Evolutionary conservation across 768 basidiomycete species (phyloP), one percentile per base, ranked within the genome.

Genomic region (Butyriboletus loyo): DNA sequence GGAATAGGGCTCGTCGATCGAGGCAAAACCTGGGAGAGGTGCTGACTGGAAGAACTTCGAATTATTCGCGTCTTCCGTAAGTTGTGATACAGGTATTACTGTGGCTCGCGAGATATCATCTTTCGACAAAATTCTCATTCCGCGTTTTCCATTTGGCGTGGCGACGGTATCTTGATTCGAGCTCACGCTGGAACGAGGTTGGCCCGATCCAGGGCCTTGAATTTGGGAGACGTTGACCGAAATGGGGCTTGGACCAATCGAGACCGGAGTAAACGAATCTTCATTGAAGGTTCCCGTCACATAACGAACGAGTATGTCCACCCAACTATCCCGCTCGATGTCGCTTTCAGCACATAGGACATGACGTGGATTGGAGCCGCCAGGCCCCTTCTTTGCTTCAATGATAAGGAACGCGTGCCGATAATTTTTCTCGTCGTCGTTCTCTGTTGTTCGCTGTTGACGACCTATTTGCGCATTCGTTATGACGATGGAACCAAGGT

Each of bases 341-440:
- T 99, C 97, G 65, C 92, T 97, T 72, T 97, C 93, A 0, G 97
- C 97, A 64, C 97, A 98, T 5, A 99, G 76, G 36, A 99, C 95
- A 66, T 98, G 96, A 17, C 92, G 83, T 28, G 87, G 77, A 62
- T 82, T 83, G 43, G 82, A 78, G 17, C 84, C 86, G 31, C 81
- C 80, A 2, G 87, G 83, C 3, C 79, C 83, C 57, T 82, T 87
- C 70, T 84, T 89, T 19, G 84, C 84, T 69, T 97, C 95, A 55
- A 98, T 92, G 62, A 99, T 91, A 56, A 99, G 83, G 73, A 99
- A 98, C 1, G 97, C 97, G 66, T 99, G 97, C 22, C 94, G 84
- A 60, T 97, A 97, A 59, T 96, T 90, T 64, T 92, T 91, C 61
- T 97, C 93, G 48, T 94, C 92, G 55, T 89, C 87, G 1, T 78